Evolutionary conservation across 345 rosid species (phyloP), one percentile per base, ranked within the genome.

Genomic region (Boechera stricta): DNA sequence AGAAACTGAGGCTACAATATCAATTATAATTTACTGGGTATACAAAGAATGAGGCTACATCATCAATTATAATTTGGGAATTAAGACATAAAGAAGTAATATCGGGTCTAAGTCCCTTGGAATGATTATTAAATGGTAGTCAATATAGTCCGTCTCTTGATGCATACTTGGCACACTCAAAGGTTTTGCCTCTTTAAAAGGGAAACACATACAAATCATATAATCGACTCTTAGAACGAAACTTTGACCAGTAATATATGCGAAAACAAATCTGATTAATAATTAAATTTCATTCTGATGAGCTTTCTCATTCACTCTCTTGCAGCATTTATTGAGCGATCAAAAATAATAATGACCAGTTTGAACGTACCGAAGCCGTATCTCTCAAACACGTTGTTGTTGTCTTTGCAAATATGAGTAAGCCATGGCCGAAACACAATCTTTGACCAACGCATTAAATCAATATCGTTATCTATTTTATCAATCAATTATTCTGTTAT

Each of bases 291-390:
- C 47, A 64, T 53, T 42, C 24, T 24, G 39, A 45, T 36, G 32
- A 56, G 32, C 10, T 54, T 64, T 64, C 45, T 31, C 48, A 64
- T 74, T 64, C 28, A 64, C 47, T 55, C 35, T 32, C 58, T 74
- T 6, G 38, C 11, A 65, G 31, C 64, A 74, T 74, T 71, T 64
- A 64, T 70, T 73, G 51, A 63, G 76, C 52, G 54, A 72, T 62
- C 62, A 72, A 49, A 72, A 38, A 61, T 49, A 21, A 24, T 59
- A 48, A 35, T 48, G 68, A 48, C 68, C 59, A 48, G 69, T 72
- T 51, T 72, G 76, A 73, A 73, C 69, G 62, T 73, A 73, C 69
- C 12, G 44, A 63, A 64, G 62, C 77, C 69, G 62, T 29, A 62
- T 62, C 53, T 62, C 42, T 53, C 33, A 52, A 8, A 28, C 35